These are phyloP conservation scores for Ensete ventricosum DNA, from an alignment of 176 grass and related monocot genomes.

Conservation along the genomic window DNA sequence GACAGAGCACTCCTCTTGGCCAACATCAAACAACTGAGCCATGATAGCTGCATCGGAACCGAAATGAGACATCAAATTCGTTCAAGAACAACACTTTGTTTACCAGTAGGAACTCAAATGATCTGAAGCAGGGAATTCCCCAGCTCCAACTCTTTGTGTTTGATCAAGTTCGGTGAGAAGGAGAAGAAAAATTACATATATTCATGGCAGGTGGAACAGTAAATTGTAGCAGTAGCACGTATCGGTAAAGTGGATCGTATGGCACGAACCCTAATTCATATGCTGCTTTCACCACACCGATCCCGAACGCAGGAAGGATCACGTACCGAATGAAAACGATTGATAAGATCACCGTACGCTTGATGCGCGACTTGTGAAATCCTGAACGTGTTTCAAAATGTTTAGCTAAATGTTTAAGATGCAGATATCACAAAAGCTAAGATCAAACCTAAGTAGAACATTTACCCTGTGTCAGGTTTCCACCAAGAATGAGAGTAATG, in stretches of 20 bases:
- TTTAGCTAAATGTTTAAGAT: background rate
- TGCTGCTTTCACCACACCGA: slow-evolving; percentile 39
- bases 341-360: slow-evolving; percentile 27
- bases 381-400: slow-evolving; percentile 24
- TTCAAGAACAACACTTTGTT: background rate
- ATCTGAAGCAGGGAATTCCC: no score
- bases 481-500: slow-evolving; percentile 16
- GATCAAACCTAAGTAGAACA: background rate
- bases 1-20: slow-evolving; percentile 14
- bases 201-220: slow-evolving; percentile 76
- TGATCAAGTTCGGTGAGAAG: background rate
- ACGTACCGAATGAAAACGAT: slow-evolving; percentile 59
- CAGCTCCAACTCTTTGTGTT: background rate
- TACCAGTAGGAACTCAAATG: no score
- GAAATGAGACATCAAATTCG: background rate
- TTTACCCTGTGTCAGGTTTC: slow-evolving; percentile 14
- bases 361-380: slow-evolving; percentile 51
- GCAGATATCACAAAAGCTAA: background rate
- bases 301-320: slow-evolving; percentile 53
- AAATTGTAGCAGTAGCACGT: slow-evolving; percentile 82
- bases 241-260: slow-evolving; percentile 58
- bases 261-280: slow-evolving; percentile 53
- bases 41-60: background rate
- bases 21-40: slow-evolving; percentile 16
- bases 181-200: slow-evolving; percentile 36